Evolutionary conservation across 2,329 filamentous ascomycete genomes (phyloP), one percentile per base, ranked within the genome.

Genomic region (Colletotrichum scovillei): DNA sequence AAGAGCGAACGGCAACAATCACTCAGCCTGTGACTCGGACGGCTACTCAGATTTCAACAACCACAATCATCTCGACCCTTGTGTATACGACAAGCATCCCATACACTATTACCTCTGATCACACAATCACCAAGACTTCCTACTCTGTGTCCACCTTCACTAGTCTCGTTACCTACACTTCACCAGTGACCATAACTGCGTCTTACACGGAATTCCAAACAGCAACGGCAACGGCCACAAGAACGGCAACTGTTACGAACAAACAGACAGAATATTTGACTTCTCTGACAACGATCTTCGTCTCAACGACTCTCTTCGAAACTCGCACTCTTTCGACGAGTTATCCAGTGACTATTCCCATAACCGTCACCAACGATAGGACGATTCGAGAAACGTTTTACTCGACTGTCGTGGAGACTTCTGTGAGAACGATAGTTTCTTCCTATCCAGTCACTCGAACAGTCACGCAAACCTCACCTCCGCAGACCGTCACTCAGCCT

Each of bases 281-380:
- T 9, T 69, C 70, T 5, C 55, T 63, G 4, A 74, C 72, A 11
- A 74, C 68, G 1, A 42, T 74, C 16, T 74, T 63, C 24, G 72
- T 74, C 9, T 63, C 68, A 8, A 72, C 49, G 11, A 74, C 72
- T 1, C 63, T 75, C 12, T 62, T 68, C 1, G 69, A 75, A 2
- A 77, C 76, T 4, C 64, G 75, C 32, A 74, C 72, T 0, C 46
- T 76, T 12, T 71, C 73, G 0, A 76, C 75, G 32, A 73, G 75
- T 26, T 67, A 74, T 26, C 63, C 75, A 3, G 73, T 76, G 19
- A 77, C 76, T 2, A 64, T 76, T 24, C 63, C 75, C 1, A 72
- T 76, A 16, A 77, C 76, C 2, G 63, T 76, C 16, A 69, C 73
- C 1, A 62, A 67, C 32, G 72, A 74, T 19, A 70, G 59, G 3